Evolutionary conservation across 23 red algal species (phyloP), one percentile per base, ranked within the genome.

Genomic region (Cyanidium caldarium): DNA sequence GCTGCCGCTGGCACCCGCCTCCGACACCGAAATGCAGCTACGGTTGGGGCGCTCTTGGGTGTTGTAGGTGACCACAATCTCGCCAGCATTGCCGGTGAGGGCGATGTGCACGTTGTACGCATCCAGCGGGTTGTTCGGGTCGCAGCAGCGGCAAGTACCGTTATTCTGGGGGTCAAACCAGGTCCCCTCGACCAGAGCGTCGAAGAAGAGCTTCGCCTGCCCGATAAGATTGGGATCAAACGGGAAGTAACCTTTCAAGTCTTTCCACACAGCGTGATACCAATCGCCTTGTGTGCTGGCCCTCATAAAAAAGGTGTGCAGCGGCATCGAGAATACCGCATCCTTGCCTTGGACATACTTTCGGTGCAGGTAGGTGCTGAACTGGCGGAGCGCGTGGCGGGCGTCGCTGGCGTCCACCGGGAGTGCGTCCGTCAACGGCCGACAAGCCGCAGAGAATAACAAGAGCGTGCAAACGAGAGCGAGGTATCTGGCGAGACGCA

Each of bases 161-260:
- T 43, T 75, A 25, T 75, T 75, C 34, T 56, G 58, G 36, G 58
- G 35, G 37, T 75, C 58, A 17, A 61, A 75, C 70, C 70, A 75
- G 58, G 70, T 75, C 31, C 70, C 70, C 58, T 75, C 70, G 33
- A 75, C 70, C 0, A 75, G 70, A 17, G 70, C 70, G 39, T 39
- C 43, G 39, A 38, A 61, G 41, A 75, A 75, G 2, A 75, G 70
- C 7, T 39, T 75, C 38, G 43, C 37, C n/a, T 75, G 30, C 13
- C 40, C 70, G 2, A 26, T 35, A 1, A 45, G 2, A 19, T 31
- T 75, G 7, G 40, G 58, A 28, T 51, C 23, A 12, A 28, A 61
- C 7, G 51, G 51, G 31, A 61, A 61, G 23, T 61, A 61, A 5
- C 51, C 51, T 28, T 61, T 28, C 10, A 61, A 21, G 23, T 25